These are phyloP conservation scores for Colletotrichum sp. DNA, from an alignment of 2,329 filamentous ascomycete species.

Conservation along the genomic window DNA sequence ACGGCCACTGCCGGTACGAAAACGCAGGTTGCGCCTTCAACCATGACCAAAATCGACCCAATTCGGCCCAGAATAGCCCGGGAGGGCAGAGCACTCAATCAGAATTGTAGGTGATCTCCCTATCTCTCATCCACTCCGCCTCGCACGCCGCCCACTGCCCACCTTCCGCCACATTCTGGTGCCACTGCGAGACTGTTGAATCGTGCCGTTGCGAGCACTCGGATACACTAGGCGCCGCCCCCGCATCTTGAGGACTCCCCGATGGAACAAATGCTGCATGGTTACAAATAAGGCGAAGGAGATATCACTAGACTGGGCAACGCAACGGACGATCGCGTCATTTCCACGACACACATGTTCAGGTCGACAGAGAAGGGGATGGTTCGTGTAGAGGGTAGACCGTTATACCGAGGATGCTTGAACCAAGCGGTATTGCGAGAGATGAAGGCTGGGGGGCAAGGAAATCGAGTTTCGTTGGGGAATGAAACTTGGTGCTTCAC, in stretches of 20 bases:
- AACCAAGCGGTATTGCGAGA: neutral
- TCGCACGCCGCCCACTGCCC: neutral
- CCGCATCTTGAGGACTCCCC: neutral
- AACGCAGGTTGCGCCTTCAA: conserved; percentile 91
- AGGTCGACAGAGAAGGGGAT: neutral
- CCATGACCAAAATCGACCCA: conserved; percentile 74
- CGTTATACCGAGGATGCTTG: neutral
- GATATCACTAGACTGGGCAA: neutral
- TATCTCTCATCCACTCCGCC: neutral
- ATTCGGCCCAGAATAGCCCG: conserved; percentile 21
- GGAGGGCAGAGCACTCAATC: conserved; percentile 35
- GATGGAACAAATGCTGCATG: neutral
- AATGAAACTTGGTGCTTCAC: neutral
- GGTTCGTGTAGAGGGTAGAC: neutral
- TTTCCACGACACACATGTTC: neutral
- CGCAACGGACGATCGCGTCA: neutral
- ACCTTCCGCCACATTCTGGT: neutral
- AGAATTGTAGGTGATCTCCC: conserved; percentile 50
- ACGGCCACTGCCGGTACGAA: conserved; percentile 90
- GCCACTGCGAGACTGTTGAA: neutral
- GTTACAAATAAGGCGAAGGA: neutral
- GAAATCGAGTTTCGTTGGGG: neutral
- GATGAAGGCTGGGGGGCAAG: neutral
- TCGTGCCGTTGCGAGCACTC: neutral
- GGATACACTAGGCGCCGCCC: neutral